These are phyloP conservation scores for Pseudogymnoascus sp. DNA, from an alignment of 2,329 filamentous ascomycete species.

Conservation along the genomic window DNA sequence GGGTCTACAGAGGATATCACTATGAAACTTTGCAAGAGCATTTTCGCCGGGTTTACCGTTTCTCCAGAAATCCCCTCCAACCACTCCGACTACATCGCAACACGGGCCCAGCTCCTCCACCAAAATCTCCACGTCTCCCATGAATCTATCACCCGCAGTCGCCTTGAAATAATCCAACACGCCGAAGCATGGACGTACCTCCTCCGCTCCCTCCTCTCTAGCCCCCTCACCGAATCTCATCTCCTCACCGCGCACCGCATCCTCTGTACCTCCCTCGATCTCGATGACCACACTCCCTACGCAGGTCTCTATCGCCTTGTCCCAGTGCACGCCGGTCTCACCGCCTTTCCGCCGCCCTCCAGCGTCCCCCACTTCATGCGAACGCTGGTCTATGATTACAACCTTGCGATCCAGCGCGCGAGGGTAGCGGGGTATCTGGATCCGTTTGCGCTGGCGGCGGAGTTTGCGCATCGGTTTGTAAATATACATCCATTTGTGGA, in stretches of 20 bases:
- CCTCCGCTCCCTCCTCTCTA: constrained; percentile 11
- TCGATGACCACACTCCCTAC: constrained; percentile 13
- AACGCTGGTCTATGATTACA: constrained; percentile 17
- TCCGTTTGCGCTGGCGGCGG: constrained; percentile 24
- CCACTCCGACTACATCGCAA: neutral
- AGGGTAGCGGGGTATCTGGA: constrained; percentile 14
- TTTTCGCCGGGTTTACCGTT: constrained; percentile 1
- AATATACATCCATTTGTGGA: constrained; percentile 35
- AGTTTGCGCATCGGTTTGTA: constrained; percentile 29
- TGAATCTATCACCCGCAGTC: neutral
- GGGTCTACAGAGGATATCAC: constrained; percentile 9
- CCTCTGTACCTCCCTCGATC: constrained; percentile 15
- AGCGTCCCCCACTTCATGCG: constrained; percentile 25
- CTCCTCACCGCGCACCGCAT: constrained; percentile 24
- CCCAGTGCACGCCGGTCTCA: neutral
- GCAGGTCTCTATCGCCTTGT: constrained; percentile 12
- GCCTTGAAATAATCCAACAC: constrained; percentile 13
- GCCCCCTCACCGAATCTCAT: constrained; percentile 17
- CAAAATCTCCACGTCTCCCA: neutral
- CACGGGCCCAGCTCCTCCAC: neutral
- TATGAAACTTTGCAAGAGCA: neutral
- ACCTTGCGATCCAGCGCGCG: constrained; percentile 16
- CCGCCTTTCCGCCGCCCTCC: constrained; percentile 18
- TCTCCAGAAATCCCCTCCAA: neutral
- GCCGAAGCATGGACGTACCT: constrained; percentile 18